Conservation (phyloP, 2,329 filamentous ascomycete genomes). For the Diaporthe nobilis region DNA sequence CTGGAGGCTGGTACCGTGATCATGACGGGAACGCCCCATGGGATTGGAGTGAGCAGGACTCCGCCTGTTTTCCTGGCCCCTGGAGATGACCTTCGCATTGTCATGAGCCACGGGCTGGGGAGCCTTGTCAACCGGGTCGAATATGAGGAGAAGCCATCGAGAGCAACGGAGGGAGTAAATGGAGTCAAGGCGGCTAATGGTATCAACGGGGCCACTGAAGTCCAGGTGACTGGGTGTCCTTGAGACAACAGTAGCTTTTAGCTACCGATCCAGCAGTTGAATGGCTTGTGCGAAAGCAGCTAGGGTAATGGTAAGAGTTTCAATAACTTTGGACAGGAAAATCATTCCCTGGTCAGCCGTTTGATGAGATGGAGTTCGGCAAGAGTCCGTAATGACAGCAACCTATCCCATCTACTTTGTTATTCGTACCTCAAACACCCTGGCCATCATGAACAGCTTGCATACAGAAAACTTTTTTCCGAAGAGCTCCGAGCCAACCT, state of each 20-base stretch:
- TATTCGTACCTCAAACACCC: no score
- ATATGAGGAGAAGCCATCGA: background rate
- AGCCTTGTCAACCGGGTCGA: slow-evolving; percentile 32
- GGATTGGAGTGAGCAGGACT: slow-evolving; percentile 56
- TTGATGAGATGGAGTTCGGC: no score
- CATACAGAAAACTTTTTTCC: no score
- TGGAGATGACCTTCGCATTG: slow-evolving; percentile 49
- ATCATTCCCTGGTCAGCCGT: no score
- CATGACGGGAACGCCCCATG: slow-evolving; percentile 56
- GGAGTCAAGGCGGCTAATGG: background rate
- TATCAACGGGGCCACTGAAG: background rate
- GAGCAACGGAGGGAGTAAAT: background rate
- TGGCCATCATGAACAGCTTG: no score
- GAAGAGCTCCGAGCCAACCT: no score
- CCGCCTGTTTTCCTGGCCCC: slow-evolving; percentile 55
- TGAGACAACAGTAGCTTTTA: background rate
- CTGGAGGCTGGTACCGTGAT: slow-evolving; percentile 55
- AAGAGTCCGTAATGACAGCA: no score
- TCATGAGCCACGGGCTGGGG: slow-evolving; percentile 39
- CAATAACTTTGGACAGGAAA: no score
- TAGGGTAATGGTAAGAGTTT: no score
- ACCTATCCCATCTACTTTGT: no score
- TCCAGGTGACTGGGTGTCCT: background rate
- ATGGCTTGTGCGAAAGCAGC: background rate
- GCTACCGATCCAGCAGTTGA: no score